A percentile compares a stretch with the other conserved stretches of the same genome.
These are phyloP conservation scores for Cinchona pubescens DNA, from an alignment of 257 asterid species.

Conservation along the genomic window DNA sequence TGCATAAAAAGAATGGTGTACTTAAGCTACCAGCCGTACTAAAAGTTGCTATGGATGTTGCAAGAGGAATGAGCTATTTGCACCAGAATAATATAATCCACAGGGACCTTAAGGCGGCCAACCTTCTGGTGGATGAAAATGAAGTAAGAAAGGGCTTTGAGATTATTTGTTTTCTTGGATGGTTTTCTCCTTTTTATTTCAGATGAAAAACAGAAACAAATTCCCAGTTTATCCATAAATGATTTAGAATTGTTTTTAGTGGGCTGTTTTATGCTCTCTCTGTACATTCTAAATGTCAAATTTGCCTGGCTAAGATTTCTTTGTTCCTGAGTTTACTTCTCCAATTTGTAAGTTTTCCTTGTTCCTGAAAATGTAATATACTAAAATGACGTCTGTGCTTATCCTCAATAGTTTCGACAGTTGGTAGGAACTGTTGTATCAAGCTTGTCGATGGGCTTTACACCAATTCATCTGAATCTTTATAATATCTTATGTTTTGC, in stretches of 20 bases:
- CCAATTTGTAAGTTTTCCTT: background rate
- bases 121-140: conserved; percentile 76
- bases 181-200: background rate
- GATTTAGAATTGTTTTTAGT: background rate
- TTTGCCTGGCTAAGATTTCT: background rate
- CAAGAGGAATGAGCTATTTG: conserved; percentile 93
- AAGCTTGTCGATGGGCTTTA: background rate
- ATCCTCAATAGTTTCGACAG: background rate
- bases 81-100: conserved; percentile 79
- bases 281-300: background rate
- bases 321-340: background rate
- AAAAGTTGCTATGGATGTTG: conserved; percentile 69
- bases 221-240: background rate
- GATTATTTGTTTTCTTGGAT: background rate
- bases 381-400: background rate
- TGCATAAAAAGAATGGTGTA: conserved; percentile 61
- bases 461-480: background rate
- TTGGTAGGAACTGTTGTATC: background rate
- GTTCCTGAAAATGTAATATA: background rate
- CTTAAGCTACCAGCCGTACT: conserved; percentile 61
- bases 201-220: background rate
- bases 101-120: conserved; percentile 88
- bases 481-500: background rate
- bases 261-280: background rate
- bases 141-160: conserved; percentile 40